A percentile compares a stretch with the other conserved stretches of the same genome.
Evolutionary conservation across 2,329 filamentous ascomycete species (phyloP).

Genomic region (Ophiostoma australiae): DNA sequence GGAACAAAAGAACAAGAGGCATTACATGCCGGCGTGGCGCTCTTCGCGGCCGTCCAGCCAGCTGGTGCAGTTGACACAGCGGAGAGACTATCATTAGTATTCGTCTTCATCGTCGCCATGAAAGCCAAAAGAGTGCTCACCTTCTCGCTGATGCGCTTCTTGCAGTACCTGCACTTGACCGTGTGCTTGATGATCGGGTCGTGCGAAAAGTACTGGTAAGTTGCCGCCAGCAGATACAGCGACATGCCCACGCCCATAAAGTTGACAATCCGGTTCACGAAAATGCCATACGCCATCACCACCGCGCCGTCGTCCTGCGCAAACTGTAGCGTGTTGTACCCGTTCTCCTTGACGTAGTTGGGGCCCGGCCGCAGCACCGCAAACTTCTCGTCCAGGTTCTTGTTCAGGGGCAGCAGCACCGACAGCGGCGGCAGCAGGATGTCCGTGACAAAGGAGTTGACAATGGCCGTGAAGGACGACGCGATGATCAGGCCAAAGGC

Average conservation of each 20-base stretch:
- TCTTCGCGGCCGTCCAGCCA: conserved; percentile 51
- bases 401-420: conserved; percentile 62
- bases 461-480: conserved; percentile 64
- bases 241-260: conserved; percentile 62
- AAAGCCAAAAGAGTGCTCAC: conserved; percentile 37
- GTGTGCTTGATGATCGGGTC: conserved; percentile 68
- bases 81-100: conserved; percentile 35
- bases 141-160: conserved; percentile 58
- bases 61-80: conserved; percentile 48
- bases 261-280: conserved; percentile 60
- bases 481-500: conserved; percentile 71
- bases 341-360: conserved; percentile 45
- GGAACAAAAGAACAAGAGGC: not conserved
- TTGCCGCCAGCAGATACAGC: conserved; percentile 58
- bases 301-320: conserved; percentile 67
- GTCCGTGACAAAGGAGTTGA: conserved; percentile 67
- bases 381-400: conserved; percentile 71
- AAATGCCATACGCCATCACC: conserved; percentile 63
- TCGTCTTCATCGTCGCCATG: not conserved
- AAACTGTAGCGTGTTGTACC: conserved; percentile 66
- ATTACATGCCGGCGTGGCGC: conserved; percentile 23
- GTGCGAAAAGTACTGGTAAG: conserved; percentile 57
- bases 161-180: conserved; percentile 64
- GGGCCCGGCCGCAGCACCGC: conserved; percentile 57
- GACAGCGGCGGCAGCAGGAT: conserved; percentile 66